Evolutionary conservation across 2,329 filamentous ascomycete genomes (phyloP).

Genomic region (Sarocladiaceae sp.): DNA sequence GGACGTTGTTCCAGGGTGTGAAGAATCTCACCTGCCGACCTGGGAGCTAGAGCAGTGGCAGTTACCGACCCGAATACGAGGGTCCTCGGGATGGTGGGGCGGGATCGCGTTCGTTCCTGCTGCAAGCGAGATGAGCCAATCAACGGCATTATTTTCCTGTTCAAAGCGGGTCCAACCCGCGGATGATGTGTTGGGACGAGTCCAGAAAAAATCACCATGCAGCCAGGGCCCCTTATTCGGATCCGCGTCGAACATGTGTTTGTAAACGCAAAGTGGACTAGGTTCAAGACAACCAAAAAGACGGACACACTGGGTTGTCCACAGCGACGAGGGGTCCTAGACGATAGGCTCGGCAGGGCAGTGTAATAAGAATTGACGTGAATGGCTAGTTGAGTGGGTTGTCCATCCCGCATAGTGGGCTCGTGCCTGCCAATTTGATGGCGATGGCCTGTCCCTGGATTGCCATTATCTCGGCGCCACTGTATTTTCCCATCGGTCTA

Average conservation of each 20-base stretch:
- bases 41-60: too few relatives aligned
- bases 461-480: conserved; percentile 5
- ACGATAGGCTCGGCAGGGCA: not conserved
- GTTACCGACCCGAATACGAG: conserved; percentile 7
- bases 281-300: too few relatives aligned
- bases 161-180: not conserved
- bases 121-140: conserved; percentile 4
- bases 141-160: not conserved
- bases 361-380: conserved; percentile 4
- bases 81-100: not conserved
- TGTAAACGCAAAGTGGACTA: too few relatives aligned
- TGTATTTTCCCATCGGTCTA: not conserved
- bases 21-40: too few relatives aligned
- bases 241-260: too few relatives aligned
- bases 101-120: conserved; percentile 9
- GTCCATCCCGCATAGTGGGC: not conserved
- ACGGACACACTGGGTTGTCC: not conserved
- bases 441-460: conserved; percentile 4
- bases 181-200: too few relatives aligned
- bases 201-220: too few relatives aligned
- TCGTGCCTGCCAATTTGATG: not conserved
- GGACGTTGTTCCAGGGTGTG: too few relatives aligned
- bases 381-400: not conserved
- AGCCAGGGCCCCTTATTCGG: too few relatives aligned
- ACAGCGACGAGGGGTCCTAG: not conserved